Percentiles rank a stretch among this genome's conserved stretches.
Conservation (phyloP, 2,329 filamentous ascomycete species). For the Ascochyta pisi region DNA sequence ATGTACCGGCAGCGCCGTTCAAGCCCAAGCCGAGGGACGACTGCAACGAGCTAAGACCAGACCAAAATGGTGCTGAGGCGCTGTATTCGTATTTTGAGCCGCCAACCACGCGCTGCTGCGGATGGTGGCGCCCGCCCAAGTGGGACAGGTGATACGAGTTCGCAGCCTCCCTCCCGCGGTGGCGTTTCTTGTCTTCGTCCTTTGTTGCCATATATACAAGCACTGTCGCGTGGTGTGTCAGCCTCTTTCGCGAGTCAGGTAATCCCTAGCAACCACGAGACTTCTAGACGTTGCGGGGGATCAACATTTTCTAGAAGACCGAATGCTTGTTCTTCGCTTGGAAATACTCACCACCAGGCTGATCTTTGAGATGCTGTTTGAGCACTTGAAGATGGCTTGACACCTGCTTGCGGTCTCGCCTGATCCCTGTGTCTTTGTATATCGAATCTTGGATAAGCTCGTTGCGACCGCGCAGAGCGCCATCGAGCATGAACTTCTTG, state of each 20-base stretch:
- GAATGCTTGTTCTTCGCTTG: neutral
- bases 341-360: constrained; percentile 58
- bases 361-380: constrained; percentile 61
- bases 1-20: constrained; percentile 15
- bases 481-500: constrained; percentile 57
- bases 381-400: constrained; percentile 70
- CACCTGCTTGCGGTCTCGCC: constrained; percentile 64
- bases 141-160: constrained; percentile 32
- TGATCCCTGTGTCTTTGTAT: constrained; percentile 60
- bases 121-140: constrained; percentile 30
- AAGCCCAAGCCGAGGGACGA: constrained; percentile 23
- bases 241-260: constrained; percentile 21
- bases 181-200: constrained; percentile 38
- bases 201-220: constrained; percentile 52
- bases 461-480: constrained; percentile 65
- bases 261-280: constrained; percentile 20
- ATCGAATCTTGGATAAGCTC: constrained; percentile 68
- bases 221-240: constrained; percentile 40
- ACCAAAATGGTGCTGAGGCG: constrained; percentile 23
- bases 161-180: constrained; percentile 25
- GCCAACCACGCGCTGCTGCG: constrained; percentile 22
- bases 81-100: constrained; percentile 34
- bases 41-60: constrained; percentile 23
- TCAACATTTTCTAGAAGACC: neutral
- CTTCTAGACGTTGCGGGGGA: constrained; percentile 7